A percentile compares a stretch with the other conserved stretches of the same genome.
Conservation (phyloP, 23 red algal genomes). For the Chondrus crispus region DNA sequence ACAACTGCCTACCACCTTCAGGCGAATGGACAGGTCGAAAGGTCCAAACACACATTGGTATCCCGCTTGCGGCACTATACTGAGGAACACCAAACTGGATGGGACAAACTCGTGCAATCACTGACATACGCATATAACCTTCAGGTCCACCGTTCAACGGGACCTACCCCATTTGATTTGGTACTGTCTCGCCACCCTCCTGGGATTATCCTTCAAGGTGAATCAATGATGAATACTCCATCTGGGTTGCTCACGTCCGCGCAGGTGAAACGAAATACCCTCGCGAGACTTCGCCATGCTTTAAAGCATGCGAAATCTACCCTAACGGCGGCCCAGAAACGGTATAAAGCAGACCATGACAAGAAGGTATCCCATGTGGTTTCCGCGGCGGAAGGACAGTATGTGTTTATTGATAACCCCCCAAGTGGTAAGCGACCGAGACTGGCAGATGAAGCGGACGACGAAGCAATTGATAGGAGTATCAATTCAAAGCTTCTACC, state of each 20-base stretch:
- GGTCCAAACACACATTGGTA: not conserved
- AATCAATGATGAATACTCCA: not conserved
- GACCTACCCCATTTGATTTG: constrained; percentile 10
- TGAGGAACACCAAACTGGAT: not conserved
- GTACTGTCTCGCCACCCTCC: not conserved
- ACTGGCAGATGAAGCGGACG: not conserved
- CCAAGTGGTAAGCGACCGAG: not conserved
- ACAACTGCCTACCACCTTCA: not conserved
- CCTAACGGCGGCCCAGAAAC: not conserved
- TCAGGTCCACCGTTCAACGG: not conserved
- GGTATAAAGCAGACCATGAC: not conserved
- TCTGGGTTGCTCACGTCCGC: not conserved
- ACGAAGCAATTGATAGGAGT: not conserved
- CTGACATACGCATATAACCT: not conserved
- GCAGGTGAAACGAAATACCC: not conserved
- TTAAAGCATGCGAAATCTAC: not conserved
- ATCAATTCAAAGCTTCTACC: not conserved
- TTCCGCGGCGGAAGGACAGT: not conserved
- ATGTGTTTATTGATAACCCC: not conserved
- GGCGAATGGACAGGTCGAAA: not conserved
- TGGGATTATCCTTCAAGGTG: not conserved
- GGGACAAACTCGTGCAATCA: not conserved
- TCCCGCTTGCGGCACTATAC: not conserved
- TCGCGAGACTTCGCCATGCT: not conserved
- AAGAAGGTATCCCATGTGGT: not conserved